Evolutionary conservation across 768 basidiomycete species (phyloP).

Genomic region (Suillus occidentalis): DNA sequence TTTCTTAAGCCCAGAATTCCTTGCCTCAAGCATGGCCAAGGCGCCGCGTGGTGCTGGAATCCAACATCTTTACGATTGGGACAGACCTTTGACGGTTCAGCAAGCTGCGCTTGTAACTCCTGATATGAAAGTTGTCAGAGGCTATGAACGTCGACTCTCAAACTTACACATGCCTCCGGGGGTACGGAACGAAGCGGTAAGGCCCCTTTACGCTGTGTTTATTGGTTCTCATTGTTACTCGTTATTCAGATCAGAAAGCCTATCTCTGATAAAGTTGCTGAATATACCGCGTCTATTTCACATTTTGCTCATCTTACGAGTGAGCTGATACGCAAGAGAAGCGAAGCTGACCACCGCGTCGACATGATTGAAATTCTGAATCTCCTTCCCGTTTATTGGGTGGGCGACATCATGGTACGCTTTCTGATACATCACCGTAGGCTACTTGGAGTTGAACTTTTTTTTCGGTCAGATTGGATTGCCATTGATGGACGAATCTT

Average conservation of each 20-base stretch:
- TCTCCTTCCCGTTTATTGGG: slow-evolving; percentile 59
- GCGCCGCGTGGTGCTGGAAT: slow-evolving; percentile 23
- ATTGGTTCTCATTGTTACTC: neutral
- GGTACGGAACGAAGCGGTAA: slow-evolving; percentile 13
- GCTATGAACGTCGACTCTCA: slow-evolving; percentile 20
- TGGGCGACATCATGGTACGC: slow-evolving; percentile 56
- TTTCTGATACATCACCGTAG: neutral
- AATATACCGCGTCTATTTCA: slow-evolving; percentile 13
- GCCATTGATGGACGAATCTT: slow-evolving; percentile 40
- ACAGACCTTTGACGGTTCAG: slow-evolving; percentile 38
- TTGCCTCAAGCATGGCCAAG: slow-evolving; percentile 43
- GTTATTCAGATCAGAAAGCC: slow-evolving; percentile 12
- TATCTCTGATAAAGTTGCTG: slow-evolving; percentile 10
- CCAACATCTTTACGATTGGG: slow-evolving; percentile 56
- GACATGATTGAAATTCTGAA: slow-evolving; percentile 55
- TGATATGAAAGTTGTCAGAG: neutral
- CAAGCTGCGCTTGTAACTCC: neutral
- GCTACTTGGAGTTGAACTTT: slow-evolving; percentile 1
- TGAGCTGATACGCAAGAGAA: slow-evolving; percentile 7
- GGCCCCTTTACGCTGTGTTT: neutral
- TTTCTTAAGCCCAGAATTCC: slow-evolving; percentile 59
- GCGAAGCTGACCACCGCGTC: slow-evolving; percentile 12
- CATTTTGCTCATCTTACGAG: slow-evolving; percentile 10
- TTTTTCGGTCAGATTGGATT: slow-evolving; percentile 36
- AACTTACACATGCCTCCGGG: slow-evolving; percentile 17